These are phyloP conservation scores for Kuraishia molischiana DNA, from an alignment of 805 yeast species.

Conservation along the genomic window DNA sequence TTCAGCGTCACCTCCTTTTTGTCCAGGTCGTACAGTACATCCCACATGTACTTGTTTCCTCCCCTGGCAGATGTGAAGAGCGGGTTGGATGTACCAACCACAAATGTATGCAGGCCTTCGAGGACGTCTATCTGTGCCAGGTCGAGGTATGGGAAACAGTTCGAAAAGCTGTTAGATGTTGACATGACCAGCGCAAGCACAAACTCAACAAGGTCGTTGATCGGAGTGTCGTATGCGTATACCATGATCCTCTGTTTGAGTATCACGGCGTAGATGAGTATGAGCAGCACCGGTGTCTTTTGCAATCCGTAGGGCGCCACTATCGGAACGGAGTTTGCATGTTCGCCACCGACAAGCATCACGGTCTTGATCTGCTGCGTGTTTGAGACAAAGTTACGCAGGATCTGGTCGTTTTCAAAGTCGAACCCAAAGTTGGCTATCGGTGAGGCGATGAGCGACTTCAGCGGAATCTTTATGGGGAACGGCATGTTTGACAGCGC, in stretches of 20 bases:
- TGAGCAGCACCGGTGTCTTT: slow-evolving; percentile 31
- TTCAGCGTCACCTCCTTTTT: slow-evolving; percentile 23
- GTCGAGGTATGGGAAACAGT: slow-evolving; percentile 48
- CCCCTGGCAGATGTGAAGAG: slow-evolving; percentile 40
- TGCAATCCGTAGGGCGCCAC: slow-evolving; percentile 6
- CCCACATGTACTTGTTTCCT: slow-evolving; percentile 33
- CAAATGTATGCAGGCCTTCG: slow-evolving; percentile 27
- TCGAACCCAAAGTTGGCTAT: slow-evolving; percentile 20
- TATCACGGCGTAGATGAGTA: slow-evolving; percentile 36
- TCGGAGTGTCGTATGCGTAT: slow-evolving; percentile 29
- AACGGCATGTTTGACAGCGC: slow-evolving; percentile 13
- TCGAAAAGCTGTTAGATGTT: slow-evolving; percentile 6
- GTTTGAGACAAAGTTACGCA: slow-evolving; percentile 10
- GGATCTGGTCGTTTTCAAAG: slow-evolving; percentile 15
- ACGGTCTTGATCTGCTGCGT: not conserved
- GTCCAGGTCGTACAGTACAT: slow-evolving; percentile 53
- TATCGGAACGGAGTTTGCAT: not conserved
- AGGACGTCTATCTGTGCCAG: slow-evolving; percentile 45
- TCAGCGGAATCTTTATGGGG: slow-evolving; percentile 15
- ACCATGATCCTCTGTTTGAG: slow-evolving; percentile 33
- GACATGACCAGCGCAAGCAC: slow-evolving; percentile 29
- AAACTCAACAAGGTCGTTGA: slow-evolving; percentile 37
- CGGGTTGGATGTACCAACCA: slow-evolving; percentile 64
- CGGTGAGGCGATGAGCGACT: slow-evolving; percentile 15
- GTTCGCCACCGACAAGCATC: not conserved